A percentile compares a stretch with the other conserved stretches of the same genome.
Conservation (phyloP, 2,329 filamentous ascomycete species). For the Colletotrichum falcatum region DNA sequence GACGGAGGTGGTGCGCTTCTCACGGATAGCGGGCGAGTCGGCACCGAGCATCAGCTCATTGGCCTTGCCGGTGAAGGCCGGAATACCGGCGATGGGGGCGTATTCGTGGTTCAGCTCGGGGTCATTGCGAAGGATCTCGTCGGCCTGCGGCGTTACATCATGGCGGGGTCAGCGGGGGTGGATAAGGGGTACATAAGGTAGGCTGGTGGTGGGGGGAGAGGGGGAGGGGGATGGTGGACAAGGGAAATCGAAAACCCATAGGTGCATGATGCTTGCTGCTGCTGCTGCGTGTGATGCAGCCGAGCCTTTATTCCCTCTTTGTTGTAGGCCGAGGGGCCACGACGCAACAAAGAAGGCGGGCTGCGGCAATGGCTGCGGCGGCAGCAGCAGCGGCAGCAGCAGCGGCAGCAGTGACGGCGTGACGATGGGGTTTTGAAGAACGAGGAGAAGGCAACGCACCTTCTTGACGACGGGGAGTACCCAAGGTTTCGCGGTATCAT, state of each 20-base stretch:
- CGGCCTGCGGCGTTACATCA: slow-evolving; percentile 72
- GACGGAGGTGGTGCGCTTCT: slow-evolving; percentile 83
- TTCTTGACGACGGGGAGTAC: slow-evolving; percentile 96
- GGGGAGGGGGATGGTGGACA: slow-evolving; percentile 1
- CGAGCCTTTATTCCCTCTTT: slow-evolving; percentile 20
- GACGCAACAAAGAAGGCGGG: not conserved
- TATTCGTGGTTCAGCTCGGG: slow-evolving; percentile 98
- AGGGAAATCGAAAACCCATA: slow-evolving; percentile 20
- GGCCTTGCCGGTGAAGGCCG: slow-evolving; percentile 87
- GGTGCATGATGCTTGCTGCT: not conserved
- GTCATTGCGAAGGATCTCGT: slow-evolving; percentile 88
- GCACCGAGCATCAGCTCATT: slow-evolving; percentile 89
- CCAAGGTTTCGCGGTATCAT: slow-evolving; percentile 97
- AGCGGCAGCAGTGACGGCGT: not conserved
- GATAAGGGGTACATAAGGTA: slow-evolving; percentile 17
- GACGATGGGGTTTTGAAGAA: not conserved
- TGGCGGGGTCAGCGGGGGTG: slow-evolving; percentile 40
- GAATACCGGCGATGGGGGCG: slow-evolving; percentile 91
- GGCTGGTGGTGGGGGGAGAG: slow-evolving; percentile 7
- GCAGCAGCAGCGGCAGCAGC: no score
- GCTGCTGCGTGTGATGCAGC: slow-evolving; percentile 33
- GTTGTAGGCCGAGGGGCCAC: slow-evolving; percentile 5
- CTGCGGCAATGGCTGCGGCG: not conserved
- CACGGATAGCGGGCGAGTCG: slow-evolving; percentile 83
- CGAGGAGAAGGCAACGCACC: slow-evolving; percentile 64